Base-by-base conservation (phyloP, 305 asterid species). In the Solanum hybrid region DNA sequence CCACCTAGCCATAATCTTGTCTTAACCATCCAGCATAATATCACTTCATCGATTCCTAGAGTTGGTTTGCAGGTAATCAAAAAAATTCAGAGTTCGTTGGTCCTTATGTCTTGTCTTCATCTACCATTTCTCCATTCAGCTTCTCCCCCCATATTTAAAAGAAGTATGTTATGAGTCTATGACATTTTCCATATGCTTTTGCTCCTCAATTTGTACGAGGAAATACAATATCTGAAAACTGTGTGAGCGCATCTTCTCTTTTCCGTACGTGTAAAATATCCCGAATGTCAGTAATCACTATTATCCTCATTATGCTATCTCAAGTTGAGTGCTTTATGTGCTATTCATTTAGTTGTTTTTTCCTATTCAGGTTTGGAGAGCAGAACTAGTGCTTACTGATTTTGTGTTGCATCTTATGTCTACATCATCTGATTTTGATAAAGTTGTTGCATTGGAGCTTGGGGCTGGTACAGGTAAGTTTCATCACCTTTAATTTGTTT, bases 391-490 rank as follows among this genome's bases (percentile, higher is more conserved):
- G 22, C 93, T 97, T 77, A 97, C 99, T 89, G 99, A 97, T 92
- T 95, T 97, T 90, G 95, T 96, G 93, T 92, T 95, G 92, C 98
- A 96, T 91, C 92, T 86, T 93, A 94, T 94, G 93, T 88, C 90
- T 90, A 94, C 90, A 20, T 94, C 96, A 76, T 93, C 96, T 35
- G 91, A 90, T 91, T 92, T 93, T 88, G 93, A 93, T 85, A 97
- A 96, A 89, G 87, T 93, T 90, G 93, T 94, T 89, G 98, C 98
- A 5, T n/a, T 94, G 72, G 99, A 96, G 90, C 98, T 97, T 90
- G 99, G 99, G 37, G 96, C 99, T 79, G 99, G 99, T 89, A 95
- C 99, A 86, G 99, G 99, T 96, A 91, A 89, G 69, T 88, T 91
- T 92, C 86, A 88, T 31, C 78, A 22, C 32, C 88, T 85, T 85